Evolutionary conservation across 306 rosid species (phyloP).

Genomic region (Inga laurina): DNA sequence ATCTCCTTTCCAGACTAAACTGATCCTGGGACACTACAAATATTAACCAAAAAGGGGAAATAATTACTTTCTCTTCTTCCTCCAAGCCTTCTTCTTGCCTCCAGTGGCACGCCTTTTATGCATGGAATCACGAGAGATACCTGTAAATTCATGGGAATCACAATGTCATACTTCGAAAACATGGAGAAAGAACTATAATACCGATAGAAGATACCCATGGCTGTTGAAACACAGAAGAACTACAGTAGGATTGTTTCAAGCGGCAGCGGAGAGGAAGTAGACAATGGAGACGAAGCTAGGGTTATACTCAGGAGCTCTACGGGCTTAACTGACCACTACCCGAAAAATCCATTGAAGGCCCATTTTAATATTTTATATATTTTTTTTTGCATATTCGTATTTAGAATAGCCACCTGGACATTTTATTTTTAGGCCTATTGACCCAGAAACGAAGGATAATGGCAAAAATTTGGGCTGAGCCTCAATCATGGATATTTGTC

Average conservation of each 20-base stretch:
- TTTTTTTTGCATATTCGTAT: too few relatives aligned
- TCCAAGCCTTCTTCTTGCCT: constrained; percentile 1
- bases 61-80: neutral
- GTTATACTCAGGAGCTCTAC: neutral
- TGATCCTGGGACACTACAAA: neutral
- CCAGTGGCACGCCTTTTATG: constrained; percentile 2
- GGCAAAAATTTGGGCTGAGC: too few relatives aligned
- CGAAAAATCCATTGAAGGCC: neutral
- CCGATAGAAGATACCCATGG: constrained; percentile 23
- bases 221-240: neutral
- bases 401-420: too few relatives aligned
- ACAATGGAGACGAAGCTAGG: neutral
- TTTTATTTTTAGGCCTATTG: too few relatives aligned
- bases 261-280: neutral
- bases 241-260: neutral
- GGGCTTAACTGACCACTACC: neutral
- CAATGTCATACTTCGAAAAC: neutral
- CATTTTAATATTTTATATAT: neutral
- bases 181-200: neutral
- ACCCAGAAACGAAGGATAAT: too few relatives aligned
- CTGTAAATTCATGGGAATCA: constrained; percentile 25
- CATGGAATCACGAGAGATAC: constrained; percentile 37
- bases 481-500: too few relatives aligned
- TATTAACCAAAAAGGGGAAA: neutral
- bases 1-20: neutral